A percentile compares a stretch with the other conserved stretches of the same genome.
phyloP scores from a whole-genome alignment of 2,329 filamentous ascomycete species.

The Beauveria pseudobassiana region DNA sequence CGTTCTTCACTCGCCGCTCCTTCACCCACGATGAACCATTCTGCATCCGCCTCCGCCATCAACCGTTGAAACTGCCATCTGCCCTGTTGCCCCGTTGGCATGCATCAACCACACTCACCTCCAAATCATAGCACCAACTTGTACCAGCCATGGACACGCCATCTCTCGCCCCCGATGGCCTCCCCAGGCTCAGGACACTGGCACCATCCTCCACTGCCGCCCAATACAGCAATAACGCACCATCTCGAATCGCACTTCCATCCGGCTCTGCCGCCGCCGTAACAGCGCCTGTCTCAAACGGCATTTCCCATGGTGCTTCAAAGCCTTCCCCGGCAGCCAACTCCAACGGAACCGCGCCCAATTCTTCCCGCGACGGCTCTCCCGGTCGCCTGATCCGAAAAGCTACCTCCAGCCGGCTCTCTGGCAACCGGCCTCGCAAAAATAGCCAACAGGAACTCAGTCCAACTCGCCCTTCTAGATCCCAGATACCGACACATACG shows the following conservation, averaged over 20 bases:
- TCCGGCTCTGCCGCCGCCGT: not conserved
- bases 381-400: constrained; percentile 34
- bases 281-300: not conserved
- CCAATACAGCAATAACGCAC: constrained; percentile 15
- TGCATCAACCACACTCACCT: constrained; percentile 24
- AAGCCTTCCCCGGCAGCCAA: constrained; percentile 26
- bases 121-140: constrained; percentile 18
- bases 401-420: constrained; percentile 26
- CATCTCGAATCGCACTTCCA: constrained; percentile 4
- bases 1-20: constrained; percentile 22
- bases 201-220: constrained; percentile 16
- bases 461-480: constrained; percentile 45
- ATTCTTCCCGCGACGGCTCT: constrained; percentile 39
- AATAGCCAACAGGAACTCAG: constrained; percentile 58
- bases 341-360: constrained; percentile 29
- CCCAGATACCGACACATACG: constrained; percentile 51
- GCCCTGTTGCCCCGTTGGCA: constrained; percentile 22
- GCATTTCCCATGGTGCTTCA: not conserved
- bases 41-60: constrained; percentile 18
- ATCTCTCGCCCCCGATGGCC: constrained; percentile 21
- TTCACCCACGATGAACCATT: constrained; percentile 29
- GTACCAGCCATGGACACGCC: constrained; percentile 29
- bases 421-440: constrained; percentile 51
- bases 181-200: constrained; percentile 7
- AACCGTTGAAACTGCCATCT: constrained; percentile 18